These are phyloP conservation scores for Xylaria sp. DNA, from an alignment of 495 filamentous ascomycete species.

Conservation along the genomic window DNA sequence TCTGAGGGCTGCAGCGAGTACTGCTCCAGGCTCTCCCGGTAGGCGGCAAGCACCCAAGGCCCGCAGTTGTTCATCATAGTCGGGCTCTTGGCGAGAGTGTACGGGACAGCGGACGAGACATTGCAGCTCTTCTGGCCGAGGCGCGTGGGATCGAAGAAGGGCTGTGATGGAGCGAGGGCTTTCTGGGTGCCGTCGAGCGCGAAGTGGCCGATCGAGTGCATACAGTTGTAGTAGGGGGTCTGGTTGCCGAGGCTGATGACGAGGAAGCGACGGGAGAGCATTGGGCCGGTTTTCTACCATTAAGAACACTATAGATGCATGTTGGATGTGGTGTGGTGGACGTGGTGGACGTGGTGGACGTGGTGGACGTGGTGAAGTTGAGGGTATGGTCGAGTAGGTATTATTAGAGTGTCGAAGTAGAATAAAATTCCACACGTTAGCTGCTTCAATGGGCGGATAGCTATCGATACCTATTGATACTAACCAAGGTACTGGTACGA, in stretches of 20 bases:
- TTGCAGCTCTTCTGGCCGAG: slow-evolving; percentile 44
- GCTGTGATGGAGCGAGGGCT: slow-evolving; percentile 49
- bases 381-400: no score
- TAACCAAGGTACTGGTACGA: not conserved
- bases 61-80: slow-evolving; percentile 80
- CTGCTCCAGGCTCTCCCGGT: slow-evolving; percentile 48
- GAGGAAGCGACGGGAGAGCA: slow-evolving; percentile 52
- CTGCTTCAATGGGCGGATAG: not conserved
- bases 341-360: no score
- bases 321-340: not conserved
- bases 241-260: slow-evolving; percentile 56
- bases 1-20: slow-evolving; percentile 42
- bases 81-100: slow-evolving; percentile 72
- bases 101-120: slow-evolving; percentile 54
- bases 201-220: slow-evolving; percentile 81
- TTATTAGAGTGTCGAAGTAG: no score
- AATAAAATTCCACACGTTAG: no score
- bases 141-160: slow-evolving; percentile 52
- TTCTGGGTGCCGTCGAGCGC: slow-evolving; percentile 64
- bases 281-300: slow-evolving; percentile 21
- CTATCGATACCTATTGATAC: not conserved
- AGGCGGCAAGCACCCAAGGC: slow-evolving; percentile 54
- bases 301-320: not conserved
- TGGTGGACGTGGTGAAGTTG: no score
- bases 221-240: slow-evolving; percentile 68